These are phyloP conservation scores for Chondrostereum purpureum DNA, from an alignment of 1,284 basidiomycete species.

Conservation along the genomic window DNA sequence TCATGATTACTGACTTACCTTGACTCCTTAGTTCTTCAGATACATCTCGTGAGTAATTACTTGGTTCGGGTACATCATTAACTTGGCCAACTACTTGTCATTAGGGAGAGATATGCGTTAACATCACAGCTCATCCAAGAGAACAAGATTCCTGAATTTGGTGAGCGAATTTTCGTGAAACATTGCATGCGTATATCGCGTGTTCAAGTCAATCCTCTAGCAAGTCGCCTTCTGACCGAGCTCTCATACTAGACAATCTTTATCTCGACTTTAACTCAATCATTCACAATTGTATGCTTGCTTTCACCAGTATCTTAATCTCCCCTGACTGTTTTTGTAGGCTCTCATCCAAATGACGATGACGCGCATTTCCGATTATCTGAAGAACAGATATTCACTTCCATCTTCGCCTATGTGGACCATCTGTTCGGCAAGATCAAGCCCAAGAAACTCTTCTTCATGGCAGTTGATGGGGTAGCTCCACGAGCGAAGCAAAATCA, in stretches of 20 bases:
- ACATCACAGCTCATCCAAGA: slow-evolving; percentile 97
- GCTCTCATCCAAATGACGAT: slow-evolving; percentile 89
- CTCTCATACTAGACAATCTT: slow-evolving; percentile 57
- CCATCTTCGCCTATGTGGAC: slow-evolving; percentile 96
- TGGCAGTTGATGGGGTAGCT: slow-evolving; percentile 98
- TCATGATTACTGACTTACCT: background rate
- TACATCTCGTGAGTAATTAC: slow-evolving; percentile 70
- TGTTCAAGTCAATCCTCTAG: background rate
- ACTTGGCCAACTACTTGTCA: slow-evolving; percentile 10
- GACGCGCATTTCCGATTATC: slow-evolving; percentile 93
- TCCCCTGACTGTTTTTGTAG: slow-evolving; percentile 27
- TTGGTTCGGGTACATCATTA: too few relatives aligned
- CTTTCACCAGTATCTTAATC: too few relatives aligned
- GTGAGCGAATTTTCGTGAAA: slow-evolving; percentile 29
- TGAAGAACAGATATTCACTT: slow-evolving; percentile 96
- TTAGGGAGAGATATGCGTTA: slow-evolving; percentile 92
- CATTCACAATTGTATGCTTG: slow-evolving; percentile 84
- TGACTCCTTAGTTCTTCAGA: slow-evolving; percentile 73
- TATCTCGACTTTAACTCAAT: slow-evolving; percentile 99
- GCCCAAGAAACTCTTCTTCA: slow-evolving; percentile 94
- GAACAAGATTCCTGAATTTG: slow-evolving; percentile 95
- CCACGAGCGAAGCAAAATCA: slow-evolving; percentile 99
- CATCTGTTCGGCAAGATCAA: slow-evolving; percentile 96
- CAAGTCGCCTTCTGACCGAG: slow-evolving; percentile 12
- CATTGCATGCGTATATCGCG: slow-evolving; percentile 1